phyloP scores from a whole-genome alignment of 1,139 yeast genomes.

The Blastobotrys apis region DNA sequence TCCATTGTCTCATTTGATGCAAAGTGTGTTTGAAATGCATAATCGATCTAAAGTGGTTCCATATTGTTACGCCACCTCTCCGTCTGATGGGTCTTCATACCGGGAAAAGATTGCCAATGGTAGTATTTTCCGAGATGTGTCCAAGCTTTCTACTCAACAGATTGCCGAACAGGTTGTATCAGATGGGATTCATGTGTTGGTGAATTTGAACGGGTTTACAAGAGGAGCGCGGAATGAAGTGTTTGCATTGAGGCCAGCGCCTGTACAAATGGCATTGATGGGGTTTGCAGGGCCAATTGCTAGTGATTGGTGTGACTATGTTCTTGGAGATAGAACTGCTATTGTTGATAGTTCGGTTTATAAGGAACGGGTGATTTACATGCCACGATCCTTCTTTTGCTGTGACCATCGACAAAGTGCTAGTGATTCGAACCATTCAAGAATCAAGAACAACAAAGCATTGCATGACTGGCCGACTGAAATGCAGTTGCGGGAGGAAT shows the following conservation, averaged over 20 bases:
- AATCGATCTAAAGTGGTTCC: conserved; percentile 26
- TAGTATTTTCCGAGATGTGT: conserved; percentile 31
- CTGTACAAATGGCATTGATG: conserved; percentile 34
- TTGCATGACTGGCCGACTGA: conserved; percentile 29
- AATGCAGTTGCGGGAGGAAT: conserved; percentile 21
- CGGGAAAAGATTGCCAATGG: conserved; percentile 30
- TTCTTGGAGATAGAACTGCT: conserved; percentile 30
- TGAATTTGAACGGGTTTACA: conserved; percentile 36
- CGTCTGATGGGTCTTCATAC: conserved; percentile 31
- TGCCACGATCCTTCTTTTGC: conserved; percentile 35
- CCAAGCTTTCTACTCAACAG: conserved; percentile 27
- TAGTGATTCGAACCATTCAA: conserved; percentile 22
- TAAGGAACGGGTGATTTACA: conserved; percentile 32
- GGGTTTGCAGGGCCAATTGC: conserved; percentile 38
- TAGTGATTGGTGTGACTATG: conserved; percentile 34
- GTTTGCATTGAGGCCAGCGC: conserved; percentile 35
- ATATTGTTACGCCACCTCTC: conserved; percentile 33
- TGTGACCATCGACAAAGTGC: conserved; percentile 37
- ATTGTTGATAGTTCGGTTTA: conserved; percentile 20
- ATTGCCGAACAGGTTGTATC: conserved; percentile 28
- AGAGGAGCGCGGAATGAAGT: conserved; percentile 36
- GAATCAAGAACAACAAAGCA: conserved; percentile 12
- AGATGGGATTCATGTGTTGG: conserved; percentile 35
- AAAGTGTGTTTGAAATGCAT: conserved; percentile 35
- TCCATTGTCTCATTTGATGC: conserved; percentile 37